Evolutionary conservation across 2,329 filamentous ascomycete species (phyloP), one percentile per base, ranked within the genome.

Genomic region (Helicocarpus griseus): DNA sequence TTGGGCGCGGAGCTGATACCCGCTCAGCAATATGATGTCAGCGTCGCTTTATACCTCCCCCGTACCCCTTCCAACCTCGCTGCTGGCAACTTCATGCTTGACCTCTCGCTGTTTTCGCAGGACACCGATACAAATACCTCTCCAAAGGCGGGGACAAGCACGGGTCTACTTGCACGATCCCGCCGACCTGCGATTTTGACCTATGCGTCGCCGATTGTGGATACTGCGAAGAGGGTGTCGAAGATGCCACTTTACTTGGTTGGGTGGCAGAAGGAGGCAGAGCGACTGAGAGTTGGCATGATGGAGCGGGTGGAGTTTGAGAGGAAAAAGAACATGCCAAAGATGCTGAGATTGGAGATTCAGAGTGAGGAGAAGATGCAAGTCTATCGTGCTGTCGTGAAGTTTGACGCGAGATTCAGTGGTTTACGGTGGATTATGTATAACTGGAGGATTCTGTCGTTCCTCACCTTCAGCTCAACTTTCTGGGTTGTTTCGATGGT

Each of bases 1-100:
- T 65, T 84, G 11, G 65, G 68, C 9, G 60, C 73, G 19, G 75
- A 79, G 44, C 72, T 93, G 56, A 81, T 85, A 58, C 74, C 81
- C 17, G 76, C 80, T 44, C 91, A 96, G 66, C 78, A 83, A 45
- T 98, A 98, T 74, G 89, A 97, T 66, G 78, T 98, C 39, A 77
- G 79, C 4, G 76, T 97, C 1, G 75, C 81, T 21, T 76, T 98
- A 29, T 78, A 80, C 3, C 75, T 98, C 56, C 93, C 93, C 17
- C 82, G 85, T 38, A 93, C 88, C 2, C 82, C 81, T 0, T 69
- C 77, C 1, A 98, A 98, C 62, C 70, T 86, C 21, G 79, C 78
- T 2, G 79, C 80, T 13, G 93, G 93, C 26, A 97, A 97, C 71
- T 97, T 96, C 75, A 98, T 98, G 93, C 73, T 97, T 17, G 84